Base-by-base conservation (phyloP, 179 eudicot genomes). In the Silene noctiflora region DNA sequence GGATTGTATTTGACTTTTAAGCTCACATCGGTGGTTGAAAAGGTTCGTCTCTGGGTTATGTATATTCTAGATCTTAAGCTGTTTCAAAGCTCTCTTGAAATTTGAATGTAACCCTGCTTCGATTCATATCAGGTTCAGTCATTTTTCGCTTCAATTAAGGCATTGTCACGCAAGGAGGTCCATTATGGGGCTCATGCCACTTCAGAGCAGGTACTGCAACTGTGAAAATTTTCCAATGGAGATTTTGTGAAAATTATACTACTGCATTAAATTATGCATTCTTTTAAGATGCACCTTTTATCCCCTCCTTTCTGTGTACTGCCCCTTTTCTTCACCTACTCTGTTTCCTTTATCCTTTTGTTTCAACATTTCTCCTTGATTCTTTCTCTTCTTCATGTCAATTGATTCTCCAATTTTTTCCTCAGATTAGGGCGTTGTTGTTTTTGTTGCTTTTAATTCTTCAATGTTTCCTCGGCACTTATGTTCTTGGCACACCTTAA, bases 171-270 rank as follows among this genome's bases (percentile, higher is more conserved):
- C 66, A 94, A 87, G 84, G 97, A 92, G 80, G 81, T 94, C 59
- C 96, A 92, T 76, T 94, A 92, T 82, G 98, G 98, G 73, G 85
- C 89, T 67, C 81, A 89, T 83, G 98, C 98, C 67, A 92, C 98
- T 29, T 81, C 89, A n/a, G 98, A 94, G 82, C 98, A 94, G 97
- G 97, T 94, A 78, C 22, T 56, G 72, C 61, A 11, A 35, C 1
- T 51, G 19, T 51, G 46, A 10, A 39, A 7, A 7, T 33, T 33
- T 33, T 33, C 39, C 39, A 4, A 33, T 4, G 39, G 39, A 5
- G 39, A 33, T 33, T 33, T 5, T 33, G 19, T 51, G 69, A 65
- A 31, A 65, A 5, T 31, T 33, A 31, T 29, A 27, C 53, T 14
- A 51, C 56, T 11, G 4, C 71, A 6, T 48, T 4, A 31, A 70